Conservation (phyloP, 768 basidiomycete genomes). For the Hydnomerulius pinastri region DNA sequence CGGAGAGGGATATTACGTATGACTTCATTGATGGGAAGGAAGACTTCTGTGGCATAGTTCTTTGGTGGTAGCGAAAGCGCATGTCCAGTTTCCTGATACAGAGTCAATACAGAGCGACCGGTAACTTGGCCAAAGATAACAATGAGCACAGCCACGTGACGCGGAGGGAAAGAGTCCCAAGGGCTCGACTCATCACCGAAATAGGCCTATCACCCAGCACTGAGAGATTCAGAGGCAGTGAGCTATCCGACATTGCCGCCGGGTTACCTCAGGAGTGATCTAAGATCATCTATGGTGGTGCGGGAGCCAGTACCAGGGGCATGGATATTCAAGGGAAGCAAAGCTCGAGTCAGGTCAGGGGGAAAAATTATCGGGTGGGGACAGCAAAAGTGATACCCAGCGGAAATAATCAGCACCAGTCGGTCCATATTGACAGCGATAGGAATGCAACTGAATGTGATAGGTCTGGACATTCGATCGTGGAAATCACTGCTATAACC, state of each 20-base stretch:
- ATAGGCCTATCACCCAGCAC: background rate
- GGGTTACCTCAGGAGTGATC: conserved; percentile 11
- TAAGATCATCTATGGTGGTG: background rate
- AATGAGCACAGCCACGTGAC: conserved; percentile 4
- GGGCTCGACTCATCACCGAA: conserved; percentile 7
- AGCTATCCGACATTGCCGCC: background rate
- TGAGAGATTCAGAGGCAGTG: background rate
- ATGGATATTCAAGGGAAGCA: background rate
- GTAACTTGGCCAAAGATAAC: background rate
- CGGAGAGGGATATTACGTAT: conserved; percentile 1
- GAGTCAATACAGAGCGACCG: background rate
- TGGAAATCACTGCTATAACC: conserved; percentile 21
- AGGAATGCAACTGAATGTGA: conserved; percentile 13
- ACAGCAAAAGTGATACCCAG: background rate
- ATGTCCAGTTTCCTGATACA: background rate
- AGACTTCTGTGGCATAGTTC: too few species aligned
- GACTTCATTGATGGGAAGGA: conserved; percentile 9
- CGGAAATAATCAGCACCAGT: conserved; percentile 8
- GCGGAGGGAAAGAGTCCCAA: background rate
- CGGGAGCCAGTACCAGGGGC: background rate
- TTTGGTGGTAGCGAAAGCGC: too few species aligned
- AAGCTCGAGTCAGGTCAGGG: conserved; percentile 8
- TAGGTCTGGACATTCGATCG: conserved; percentile 7
- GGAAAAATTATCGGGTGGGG: background rate
- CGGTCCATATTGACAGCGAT: conserved; percentile 12